Base-by-base conservation (phyloP, 768 basidiomycete genomes). In the Vishniacozyma victoriae region DNA sequence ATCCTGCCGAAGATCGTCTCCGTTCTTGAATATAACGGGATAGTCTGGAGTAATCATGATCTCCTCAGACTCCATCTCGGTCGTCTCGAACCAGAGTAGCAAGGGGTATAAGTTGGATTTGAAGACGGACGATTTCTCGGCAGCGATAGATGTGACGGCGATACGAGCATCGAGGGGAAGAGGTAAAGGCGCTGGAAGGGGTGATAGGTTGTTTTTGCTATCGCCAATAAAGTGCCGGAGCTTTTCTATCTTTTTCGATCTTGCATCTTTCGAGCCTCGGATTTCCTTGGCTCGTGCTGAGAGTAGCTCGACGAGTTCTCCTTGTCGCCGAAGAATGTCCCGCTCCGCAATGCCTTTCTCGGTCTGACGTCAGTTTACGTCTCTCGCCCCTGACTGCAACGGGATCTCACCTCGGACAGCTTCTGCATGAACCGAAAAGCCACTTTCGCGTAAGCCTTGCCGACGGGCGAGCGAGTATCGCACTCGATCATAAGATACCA, bases 401-500 rank as follows among this genome's bases (percentile, higher is more conserved):
- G 15, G 24, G n/a, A 1, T 46, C 55, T 59, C 59, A 88, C 91
- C 79, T 95, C 87, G 7, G 86, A 75, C 25, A 97, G 82, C 71
- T 85, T 84, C 62, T 79, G 82, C 80, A 89, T 85, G 64, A 90
- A 97, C 54, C 85, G 85, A 75, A 81, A 92, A 5, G 87, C 87
- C 5, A 95, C 87, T 35, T 83, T 78, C 3, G 85, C 88, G 59
- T 91, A 97, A 86, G 93, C 90, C 75, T 89, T 91, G 3, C 87
- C 86, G 4, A 64, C 52, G 69, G 88, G 81, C 19, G 82, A 76
- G 51, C 82, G 82, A 64, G 91, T 88, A 62, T 91, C 87, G 37
- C 87, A 73, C 18, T 88, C 87, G 3, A 97, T 92, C 81, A 91
- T 90, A 46, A 97, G 81, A 62, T 97, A 99, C 95, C 95, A 97